Base-by-base conservation (phyloP, 2,329 filamentous ascomycete species). In the Pseudophaeomoniella oleicola region DNA sequence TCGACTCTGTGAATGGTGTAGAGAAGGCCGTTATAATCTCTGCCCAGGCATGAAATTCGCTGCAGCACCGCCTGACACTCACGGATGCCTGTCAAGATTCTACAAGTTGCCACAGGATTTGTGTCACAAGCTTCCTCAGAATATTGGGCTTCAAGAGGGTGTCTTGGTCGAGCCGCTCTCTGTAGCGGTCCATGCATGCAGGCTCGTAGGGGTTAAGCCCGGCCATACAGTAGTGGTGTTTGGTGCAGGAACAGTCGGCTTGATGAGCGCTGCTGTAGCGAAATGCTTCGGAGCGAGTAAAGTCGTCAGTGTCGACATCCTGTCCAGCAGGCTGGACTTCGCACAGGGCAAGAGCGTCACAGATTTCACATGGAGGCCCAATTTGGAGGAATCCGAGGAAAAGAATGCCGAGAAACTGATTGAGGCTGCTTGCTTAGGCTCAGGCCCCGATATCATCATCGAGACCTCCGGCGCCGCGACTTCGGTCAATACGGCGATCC, bases 241-340 rank as follows among this genome's bases (percentile, higher is more conserved):
- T 33, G 58, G 60, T 4, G 43, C 57, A 4, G 58, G 60, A n/a
- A 60, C 60, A 14, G 74, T 75, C 27, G 70, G 71, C 18, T 60
- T 73, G 30, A 69, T 68, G 5, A 71, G 72, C 48, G 67, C 66
- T 5, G 67, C 68, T 4, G 75, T 78, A 63, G 72, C 74, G 3
- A 59, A 69, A 17, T 67, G 72, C 46, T 69, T 72, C 9, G 74
- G 73, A 16, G 76, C 73, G 42, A 65, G 65, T 2, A 60, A 64
- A 19, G 66, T 80, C 16, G 72, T 71, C 3, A 72, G 76, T 30
- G 67, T 71, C 11, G 76, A 80, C 46, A 58, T 79, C 9, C 71
- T 75, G 41, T 61, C 62, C 22, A 68, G 70, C 2, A 72, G 75
- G 5, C 66, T 80, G 22, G 56, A 69, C 40, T 78, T 77, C 47